Evolutionary conservation across 1,139 yeast species (phyloP).

Genomic region (Zygosaccharomyces pseudobailii): DNA sequence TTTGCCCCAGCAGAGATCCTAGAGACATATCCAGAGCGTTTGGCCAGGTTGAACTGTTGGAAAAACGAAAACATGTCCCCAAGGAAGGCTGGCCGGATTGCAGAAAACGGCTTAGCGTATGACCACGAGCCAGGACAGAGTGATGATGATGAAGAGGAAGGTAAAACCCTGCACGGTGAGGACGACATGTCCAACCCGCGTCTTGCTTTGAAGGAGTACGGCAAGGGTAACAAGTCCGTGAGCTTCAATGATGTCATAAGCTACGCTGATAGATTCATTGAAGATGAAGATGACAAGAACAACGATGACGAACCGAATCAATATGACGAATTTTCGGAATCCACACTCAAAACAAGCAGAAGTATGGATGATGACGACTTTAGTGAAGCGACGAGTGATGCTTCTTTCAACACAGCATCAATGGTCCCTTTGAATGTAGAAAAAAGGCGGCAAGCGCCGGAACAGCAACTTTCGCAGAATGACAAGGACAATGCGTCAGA

Average conservation of each 20-base stretch:
- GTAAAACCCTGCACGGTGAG: conserved; percentile 11
- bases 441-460: conserved; percentile 22
- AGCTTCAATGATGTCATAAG: conserved; percentile 36
- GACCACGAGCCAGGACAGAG: neutral
- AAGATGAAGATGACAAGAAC: conserved; percentile 22
- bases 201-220: conserved; percentile 12
- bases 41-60: conserved; percentile 89
- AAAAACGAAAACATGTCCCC: conserved; percentile 64
- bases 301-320: conserved; percentile 23
- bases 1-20: conserved; percentile 96
- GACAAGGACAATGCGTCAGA: neutral
- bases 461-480: neutral
- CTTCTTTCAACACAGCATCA: conserved; percentile 27
- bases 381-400: conserved; percentile 36
- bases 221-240: conserved; percentile 33
- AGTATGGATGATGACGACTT: conserved; percentile 25
- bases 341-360: conserved; percentile 16
- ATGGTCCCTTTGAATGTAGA: conserved; percentile 27
- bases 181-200: neutral
- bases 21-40: conserved; percentile 85
- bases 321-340: conserved; percentile 30
- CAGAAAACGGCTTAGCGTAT: neutral
- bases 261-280: conserved; percentile 33
- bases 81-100: conserved; percentile 9
- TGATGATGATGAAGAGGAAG: conserved; percentile 4